These are phyloP conservation scores for Acanthamoeba castellanii DNA, from an alignment of 208 protist species.

Conservation along the genomic window DNA sequence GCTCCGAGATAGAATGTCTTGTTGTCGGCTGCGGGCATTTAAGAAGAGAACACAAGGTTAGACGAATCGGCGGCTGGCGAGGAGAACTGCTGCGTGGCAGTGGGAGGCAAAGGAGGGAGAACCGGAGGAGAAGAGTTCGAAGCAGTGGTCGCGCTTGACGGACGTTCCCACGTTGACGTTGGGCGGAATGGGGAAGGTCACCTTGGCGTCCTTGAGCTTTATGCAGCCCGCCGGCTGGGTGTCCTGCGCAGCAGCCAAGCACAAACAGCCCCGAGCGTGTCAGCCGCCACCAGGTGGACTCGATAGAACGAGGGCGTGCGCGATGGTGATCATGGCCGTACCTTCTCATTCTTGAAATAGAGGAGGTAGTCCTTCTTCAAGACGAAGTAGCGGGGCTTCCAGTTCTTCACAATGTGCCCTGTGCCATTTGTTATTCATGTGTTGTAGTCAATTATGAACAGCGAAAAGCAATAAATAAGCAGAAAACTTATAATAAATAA, in stretches of 20 bases:
- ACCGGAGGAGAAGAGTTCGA: constrained; percentile 58
- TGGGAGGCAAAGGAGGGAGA: neutral
- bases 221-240: constrained; percentile 56
- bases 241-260: neutral
- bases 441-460: too few relatives aligned
- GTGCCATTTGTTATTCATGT: too few relatives aligned
- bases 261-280: neutral
- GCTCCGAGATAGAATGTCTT: constrained; percentile 51
- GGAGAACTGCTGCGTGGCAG: neutral
- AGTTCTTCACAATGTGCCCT: constrained; percentile 86
- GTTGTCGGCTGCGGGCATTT: constrained; percentile 11
- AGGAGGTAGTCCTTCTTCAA: constrained; percentile 83
- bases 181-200: constrained; percentile 28
- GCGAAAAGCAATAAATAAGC: neutral
- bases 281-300: neutral
- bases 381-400: constrained; percentile 85
- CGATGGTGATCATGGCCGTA: neutral
- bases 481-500: too few relatives aligned
- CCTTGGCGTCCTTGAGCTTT: constrained; percentile 54
- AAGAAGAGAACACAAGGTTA: too few relatives aligned
- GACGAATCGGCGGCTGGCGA: too few relatives aligned
- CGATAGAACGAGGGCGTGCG: neutral
- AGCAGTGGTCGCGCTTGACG: constrained; percentile 40
- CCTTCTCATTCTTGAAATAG: constrained; percentile 83
- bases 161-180: neutral